Evolutionary conservation across 2,329 filamentous ascomycete species (phyloP).

Genomic region (Xylariomycetidae sp.): DNA sequence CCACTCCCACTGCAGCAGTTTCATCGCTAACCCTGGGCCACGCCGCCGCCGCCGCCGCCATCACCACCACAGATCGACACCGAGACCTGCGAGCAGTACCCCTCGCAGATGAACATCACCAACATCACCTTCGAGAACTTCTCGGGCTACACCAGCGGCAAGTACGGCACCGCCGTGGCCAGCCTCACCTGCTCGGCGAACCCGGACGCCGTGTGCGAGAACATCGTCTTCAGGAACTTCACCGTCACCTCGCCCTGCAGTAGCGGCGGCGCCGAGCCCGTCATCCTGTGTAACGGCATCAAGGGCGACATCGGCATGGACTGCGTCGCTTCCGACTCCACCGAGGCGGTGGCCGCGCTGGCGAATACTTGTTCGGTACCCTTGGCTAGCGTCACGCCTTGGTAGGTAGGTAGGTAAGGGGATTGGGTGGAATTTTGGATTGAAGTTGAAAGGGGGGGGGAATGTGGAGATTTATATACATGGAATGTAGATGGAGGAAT

Average conservation of each 20-base stretch:
- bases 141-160: constrained; percentile 50
- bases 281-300: constrained; percentile 47
- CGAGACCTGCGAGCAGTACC: constrained; percentile 47
- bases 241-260: constrained; percentile 47
- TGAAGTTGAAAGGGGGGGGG: no score
- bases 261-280: constrained; percentile 33
- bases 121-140: constrained; percentile 57
- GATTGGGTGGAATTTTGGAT: no score
- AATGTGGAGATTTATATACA: no score
- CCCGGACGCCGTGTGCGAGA: constrained; percentile 47
- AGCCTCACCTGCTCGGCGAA: constrained; percentile 51
- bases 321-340: constrained; percentile 31
- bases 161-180: constrained; percentile 49
- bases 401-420: background rate
- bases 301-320: constrained; percentile 29
- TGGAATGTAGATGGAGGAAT: no score
- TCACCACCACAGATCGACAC: constrained; percentile 34
- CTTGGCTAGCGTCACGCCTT: constrained; percentile 16
- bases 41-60: no score
- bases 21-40: no score
- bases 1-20: no score
- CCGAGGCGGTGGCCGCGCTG: constrained; percentile 27
- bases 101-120: constrained; percentile 53
- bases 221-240: constrained; percentile 51
- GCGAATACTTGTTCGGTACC: constrained; percentile 27